A percentile compares a stretch with the other conserved stretches of the same genome.
phyloP scores from a whole-genome alignment of 768 basidiomycete genomes.

The Hemileccinum impolitum region DNA sequence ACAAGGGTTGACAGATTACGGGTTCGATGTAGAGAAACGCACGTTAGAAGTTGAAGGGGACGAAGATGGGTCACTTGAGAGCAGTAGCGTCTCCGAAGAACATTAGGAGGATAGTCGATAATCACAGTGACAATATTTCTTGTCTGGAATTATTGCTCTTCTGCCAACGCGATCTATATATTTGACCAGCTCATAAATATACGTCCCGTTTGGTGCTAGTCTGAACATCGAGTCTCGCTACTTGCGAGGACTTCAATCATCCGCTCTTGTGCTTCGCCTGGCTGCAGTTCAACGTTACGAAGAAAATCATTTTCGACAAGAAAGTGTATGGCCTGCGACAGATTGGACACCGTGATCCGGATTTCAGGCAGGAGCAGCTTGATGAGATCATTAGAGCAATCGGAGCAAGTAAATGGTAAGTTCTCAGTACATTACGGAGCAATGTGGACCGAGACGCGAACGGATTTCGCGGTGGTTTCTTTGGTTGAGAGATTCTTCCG shows the following conservation, averaged over 20 bases:
- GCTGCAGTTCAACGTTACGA: constrained; percentile 69
- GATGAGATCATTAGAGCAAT: constrained; percentile 9
- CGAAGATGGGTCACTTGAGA: constrained; percentile 35
- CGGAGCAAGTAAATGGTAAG: neutral
- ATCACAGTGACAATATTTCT: neutral
- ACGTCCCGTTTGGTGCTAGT: neutral
- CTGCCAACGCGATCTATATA: neutral
- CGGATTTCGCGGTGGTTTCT: constrained; percentile 53
- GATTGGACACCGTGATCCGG: constrained; percentile 81
- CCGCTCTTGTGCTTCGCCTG: constrained; percentile 67
- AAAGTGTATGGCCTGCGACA: constrained; percentile 90
- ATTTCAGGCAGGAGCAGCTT: constrained; percentile 86
- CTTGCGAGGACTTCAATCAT: constrained; percentile 58
- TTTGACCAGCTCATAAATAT: neutral
- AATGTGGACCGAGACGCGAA: constrained; percentile 69
- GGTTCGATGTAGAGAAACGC: constrained; percentile 77
- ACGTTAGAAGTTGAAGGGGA: constrained; percentile 63
- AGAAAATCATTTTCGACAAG: constrained; percentile 89
- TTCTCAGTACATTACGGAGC: constrained; percentile 65
- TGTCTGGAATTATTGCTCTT: neutral
- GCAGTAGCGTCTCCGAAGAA: constrained; percentile 31
- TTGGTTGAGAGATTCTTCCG: constrained; percentile 41
- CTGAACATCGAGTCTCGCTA: constrained; percentile 5
- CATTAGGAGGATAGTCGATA: constrained; percentile 21
- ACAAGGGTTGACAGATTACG: constrained; percentile 56